Evolutionary conservation across 768 basidiomycete species (phyloP), one percentile per base, ranked within the genome.

Genomic region (Neoboletus subvelutipes): DNA sequence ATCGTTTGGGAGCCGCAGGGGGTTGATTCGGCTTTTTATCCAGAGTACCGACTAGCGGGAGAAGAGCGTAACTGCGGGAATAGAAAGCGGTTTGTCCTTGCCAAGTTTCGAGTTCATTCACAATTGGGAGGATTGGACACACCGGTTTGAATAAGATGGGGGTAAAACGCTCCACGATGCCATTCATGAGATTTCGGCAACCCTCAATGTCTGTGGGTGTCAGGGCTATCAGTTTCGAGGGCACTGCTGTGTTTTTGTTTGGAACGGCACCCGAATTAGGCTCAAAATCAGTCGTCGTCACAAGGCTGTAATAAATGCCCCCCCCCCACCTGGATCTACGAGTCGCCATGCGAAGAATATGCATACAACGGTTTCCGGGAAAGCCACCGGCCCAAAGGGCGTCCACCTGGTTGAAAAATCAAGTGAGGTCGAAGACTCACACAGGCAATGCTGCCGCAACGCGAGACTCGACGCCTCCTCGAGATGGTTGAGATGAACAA

Each of bases 81-180:
- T n/a, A n/a, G n/a, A n/a, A n/a, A n/a, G n/a, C n/a, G n/a, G n/a
- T n/a, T n/a, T n/a, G n/a, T n/a, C n/a, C n/a, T n/a, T n/a, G n/a
- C n/a, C n/a, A n/a, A n/a, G n/a, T n/a, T n/a, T n/a, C n/a, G n/a
- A n/a, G n/a, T n/a, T n/a, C n/a, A n/a, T n/a, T n/a, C n/a, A n/a
- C n/a, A n/a, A 45, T 45, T 18, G 29, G 39, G 29, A 50, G 8
- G 24, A 45, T 29, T 4, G 34, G 50, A 73, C 70, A 36, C 39
- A 73, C 80, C 26, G 86, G 81, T 2, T 88, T 88, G 68, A 91
- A 91, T 0, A 90, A 71, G 36, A 84, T 75, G 2, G 89, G 87
- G 0, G 87, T 86, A 66, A 90, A 90, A 67, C 87, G 78, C 6
- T 77, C 78, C 55, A 91, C 83, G 57, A 91, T 67, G 29, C 67